Percentiles rank a stretch among this genome's conserved stretches.
phyloP scores from a whole-genome alignment of 164 flowering plant species.

The Chimonanthus salicifolius region DNA sequence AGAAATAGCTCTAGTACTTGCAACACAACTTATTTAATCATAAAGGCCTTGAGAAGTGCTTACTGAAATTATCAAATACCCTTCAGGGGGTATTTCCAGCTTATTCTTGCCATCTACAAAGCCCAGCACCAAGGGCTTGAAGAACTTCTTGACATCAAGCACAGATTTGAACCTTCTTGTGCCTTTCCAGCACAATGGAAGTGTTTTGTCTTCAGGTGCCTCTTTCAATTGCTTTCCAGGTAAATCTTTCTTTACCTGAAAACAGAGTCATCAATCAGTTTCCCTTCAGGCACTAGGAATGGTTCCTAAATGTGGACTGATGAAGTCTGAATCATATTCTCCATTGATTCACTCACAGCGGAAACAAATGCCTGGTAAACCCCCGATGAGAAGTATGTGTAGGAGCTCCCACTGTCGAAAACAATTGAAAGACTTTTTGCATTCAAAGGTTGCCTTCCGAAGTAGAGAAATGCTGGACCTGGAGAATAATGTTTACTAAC shows the following conservation, averaged over 20 bases:
- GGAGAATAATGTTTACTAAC: constrained; percentile 71
- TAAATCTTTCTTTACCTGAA: constrained; percentile 52
- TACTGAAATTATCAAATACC: constrained; percentile 73
- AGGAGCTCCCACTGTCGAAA: constrained; percentile 95
- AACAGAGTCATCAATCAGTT: constrained; percentile 3
- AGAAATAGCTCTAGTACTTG: background rate
- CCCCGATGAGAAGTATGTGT: constrained; percentile 56
- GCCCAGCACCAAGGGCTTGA: constrained; percentile 49
- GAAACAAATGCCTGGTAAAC: constrained; percentile 54
- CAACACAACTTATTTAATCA: background rate
- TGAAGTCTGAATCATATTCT: background rate
- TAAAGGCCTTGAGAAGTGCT: constrained; percentile 17
- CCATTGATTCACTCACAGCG: constrained; percentile 37
- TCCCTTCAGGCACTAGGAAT: background rate
- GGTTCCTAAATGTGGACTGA: background rate
- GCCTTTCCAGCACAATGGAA: constrained; percentile 92
- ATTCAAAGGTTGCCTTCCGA: constrained; percentile 46
- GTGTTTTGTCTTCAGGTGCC: constrained; percentile 43
- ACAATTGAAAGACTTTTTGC: constrained; percentile 39
- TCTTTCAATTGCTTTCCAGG: constrained; percentile 46
- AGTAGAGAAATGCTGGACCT: constrained; percentile 55
- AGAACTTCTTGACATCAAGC: constrained; percentile 47
- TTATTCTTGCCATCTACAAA: constrained; percentile 45
- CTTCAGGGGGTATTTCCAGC: constrained; percentile 64
- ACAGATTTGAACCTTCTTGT: constrained; percentile 50